Conservation (phyloP, 177 flowering plant species). For the Vitis hybrid region DNA sequence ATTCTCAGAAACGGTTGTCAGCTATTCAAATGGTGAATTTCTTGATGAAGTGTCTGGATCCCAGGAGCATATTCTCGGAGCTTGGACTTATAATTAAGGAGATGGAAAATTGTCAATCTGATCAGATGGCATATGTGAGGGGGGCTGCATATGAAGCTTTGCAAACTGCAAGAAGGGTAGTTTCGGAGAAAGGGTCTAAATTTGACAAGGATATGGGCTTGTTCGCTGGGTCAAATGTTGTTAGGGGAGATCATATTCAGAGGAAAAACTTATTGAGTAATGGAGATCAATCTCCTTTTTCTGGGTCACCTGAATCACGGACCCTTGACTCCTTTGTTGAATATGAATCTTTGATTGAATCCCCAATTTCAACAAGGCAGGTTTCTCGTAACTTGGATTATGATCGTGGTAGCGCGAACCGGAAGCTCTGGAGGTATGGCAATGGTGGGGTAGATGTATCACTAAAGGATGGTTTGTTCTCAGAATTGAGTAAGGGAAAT, state of each 20-base stretch:
- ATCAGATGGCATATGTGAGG: slow-evolving; percentile 76
- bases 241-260: slow-evolving; percentile 31
- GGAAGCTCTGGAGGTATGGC: slow-evolving; percentile 69
- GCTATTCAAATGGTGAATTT: slow-evolving; percentile 91
- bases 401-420: slow-evolving; percentile 47
- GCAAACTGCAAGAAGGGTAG: slow-evolving; percentile 68
- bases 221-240: slow-evolving; percentile 53
- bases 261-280: slow-evolving; percentile 26
- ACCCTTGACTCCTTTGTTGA: slow-evolving; percentile 64
- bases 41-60: slow-evolving; percentile 80
- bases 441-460: slow-evolving; percentile 85
- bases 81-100: slow-evolving; percentile 56
- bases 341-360: slow-evolving; percentile 53
- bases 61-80: slow-evolving; percentile 74
- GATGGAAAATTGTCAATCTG: slow-evolving; percentile 80
- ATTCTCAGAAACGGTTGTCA: slow-evolving; percentile 74
- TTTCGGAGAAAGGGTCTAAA: slow-evolving; percentile 42
- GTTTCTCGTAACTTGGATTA: slow-evolving; percentile 30
- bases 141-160: slow-evolving; percentile 92
- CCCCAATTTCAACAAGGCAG: slow-evolving; percentile 62
- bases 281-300: slow-evolving; percentile 45
- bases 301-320: slow-evolving; percentile 78
- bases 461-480: slow-evolving; percentile 79
- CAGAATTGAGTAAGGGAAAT: slow-evolving; percentile 38
- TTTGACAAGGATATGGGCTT: slow-evolving; percentile 43